Percentiles rank a stretch among this genome's conserved stretches.
Evolutionary conservation across 2,329 filamentous ascomycete species (phyloP).

Genomic region (Trichoderma hamatum): DNA sequence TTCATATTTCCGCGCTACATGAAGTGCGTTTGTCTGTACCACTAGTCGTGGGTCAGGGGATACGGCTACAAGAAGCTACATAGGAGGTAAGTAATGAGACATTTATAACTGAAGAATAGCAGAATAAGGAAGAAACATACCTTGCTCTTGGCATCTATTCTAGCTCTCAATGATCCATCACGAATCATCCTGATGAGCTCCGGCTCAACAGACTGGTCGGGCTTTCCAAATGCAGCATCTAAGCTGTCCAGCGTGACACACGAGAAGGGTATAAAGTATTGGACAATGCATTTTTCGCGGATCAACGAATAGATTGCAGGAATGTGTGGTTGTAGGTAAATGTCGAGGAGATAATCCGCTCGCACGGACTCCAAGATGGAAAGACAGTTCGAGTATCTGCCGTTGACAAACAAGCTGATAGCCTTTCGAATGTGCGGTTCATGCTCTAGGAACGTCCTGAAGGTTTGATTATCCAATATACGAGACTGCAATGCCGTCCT

Average conservation of each 20-base stretch:
- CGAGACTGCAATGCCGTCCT: conserved; percentile 71
- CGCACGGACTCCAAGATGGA: conserved; percentile 79
- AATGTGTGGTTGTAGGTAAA: conserved; percentile 79
- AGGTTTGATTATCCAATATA: conserved; percentile 79
- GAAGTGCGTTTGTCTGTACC: conserved; percentile 71
- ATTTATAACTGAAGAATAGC: not conserved
- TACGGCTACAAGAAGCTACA: conserved; percentile 71
- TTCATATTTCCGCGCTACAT: conserved; percentile 71
- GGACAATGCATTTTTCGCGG: conserved; percentile 86
- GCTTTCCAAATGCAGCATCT: conserved; percentile 71
- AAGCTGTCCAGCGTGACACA: conserved; percentile 81
- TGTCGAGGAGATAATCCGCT: conserved; percentile 85
- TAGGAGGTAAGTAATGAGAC: not conserved
- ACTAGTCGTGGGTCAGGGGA: conserved; percentile 66
- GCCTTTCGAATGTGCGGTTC: conserved; percentile 94
- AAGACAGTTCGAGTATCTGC: conserved; percentile 84
- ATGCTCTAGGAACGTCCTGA: conserved; percentile 86
- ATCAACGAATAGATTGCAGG: conserved; percentile 71
- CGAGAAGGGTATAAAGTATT: conserved; percentile 90
- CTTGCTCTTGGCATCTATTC: conserved; percentile 82
- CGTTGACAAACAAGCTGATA: conserved; percentile 84
- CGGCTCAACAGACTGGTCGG: conserved; percentile 64
- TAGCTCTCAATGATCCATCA: conserved; percentile 69
- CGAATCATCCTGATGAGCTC: conserved; percentile 83
- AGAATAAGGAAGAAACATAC: conserved; percentile 45